These are phyloP conservation scores for Fusarium guadeloupense DNA, from an alignment of 2,329 filamentous ascomycete species.

Conservation along the genomic window DNA sequence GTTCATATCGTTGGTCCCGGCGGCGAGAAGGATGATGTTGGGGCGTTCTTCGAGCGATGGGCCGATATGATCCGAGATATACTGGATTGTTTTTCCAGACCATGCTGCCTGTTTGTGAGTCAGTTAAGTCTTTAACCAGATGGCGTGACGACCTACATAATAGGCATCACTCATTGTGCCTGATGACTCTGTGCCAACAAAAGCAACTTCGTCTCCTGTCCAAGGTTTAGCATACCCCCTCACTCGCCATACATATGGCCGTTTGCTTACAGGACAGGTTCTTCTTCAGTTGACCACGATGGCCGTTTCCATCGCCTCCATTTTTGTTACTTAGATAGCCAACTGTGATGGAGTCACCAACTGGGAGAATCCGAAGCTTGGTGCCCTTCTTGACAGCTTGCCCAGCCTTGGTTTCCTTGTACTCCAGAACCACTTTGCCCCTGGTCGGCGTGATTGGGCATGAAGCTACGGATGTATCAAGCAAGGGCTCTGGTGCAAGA, in stretches of 20 bases:
- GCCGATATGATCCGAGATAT: constrained; percentile 11
- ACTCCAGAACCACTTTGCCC: constrained; percentile 4
- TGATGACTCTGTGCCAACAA: constrained; percentile 16
- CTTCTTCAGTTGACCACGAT: constrained; percentile 1
- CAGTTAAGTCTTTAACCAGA: too few species aligned
- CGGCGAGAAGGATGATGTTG: constrained; percentile 20
- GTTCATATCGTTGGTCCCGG: constrained; percentile 30
- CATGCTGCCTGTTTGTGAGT: constrained; percentile 31
- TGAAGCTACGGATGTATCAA: neutral
- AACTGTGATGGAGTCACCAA: constrained; percentile 19
- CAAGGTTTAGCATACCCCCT: neutral
- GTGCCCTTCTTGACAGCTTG: neutral
- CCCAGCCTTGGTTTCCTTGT: neutral
- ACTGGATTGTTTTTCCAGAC: constrained; percentile 23
- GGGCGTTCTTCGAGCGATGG: constrained; percentile 7
- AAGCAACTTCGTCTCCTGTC: constrained; percentile 8
- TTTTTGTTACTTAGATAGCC: constrained; percentile 6
- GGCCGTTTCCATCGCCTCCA: constrained; percentile 10
- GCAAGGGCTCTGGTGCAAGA: neutral
- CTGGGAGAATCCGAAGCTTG: constrained; percentile 7
- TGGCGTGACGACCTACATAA: neutral
- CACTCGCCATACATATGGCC: too few species aligned
- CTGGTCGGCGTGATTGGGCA: too few species aligned
- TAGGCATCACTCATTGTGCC: neutral
- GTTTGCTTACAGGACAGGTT: constrained; percentile 14